These are phyloP conservation scores for Nissolia schottii DNA, from an alignment of 306 rosid genomes.

Conservation along the genomic window DNA sequence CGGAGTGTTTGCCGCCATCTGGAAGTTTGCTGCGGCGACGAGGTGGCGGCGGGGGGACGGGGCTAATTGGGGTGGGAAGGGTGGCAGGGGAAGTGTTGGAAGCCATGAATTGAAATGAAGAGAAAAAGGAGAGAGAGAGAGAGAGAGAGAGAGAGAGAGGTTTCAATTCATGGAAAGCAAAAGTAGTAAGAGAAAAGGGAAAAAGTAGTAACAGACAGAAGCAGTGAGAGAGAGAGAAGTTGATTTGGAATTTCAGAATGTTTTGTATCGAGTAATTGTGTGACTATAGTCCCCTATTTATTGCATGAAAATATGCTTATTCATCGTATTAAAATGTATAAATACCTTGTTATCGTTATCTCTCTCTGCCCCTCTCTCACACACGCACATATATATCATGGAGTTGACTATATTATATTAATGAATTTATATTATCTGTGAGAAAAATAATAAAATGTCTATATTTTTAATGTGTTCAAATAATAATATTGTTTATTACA, in stretches of 20 bases:
- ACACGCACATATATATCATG: too few species aligned
- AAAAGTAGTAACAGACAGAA: too few species aligned
- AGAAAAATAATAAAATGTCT: too few species aligned
- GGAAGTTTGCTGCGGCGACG: slow-evolving; percentile 30
- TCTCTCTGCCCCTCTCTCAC: too few species aligned
- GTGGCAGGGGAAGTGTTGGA: slow-evolving; percentile 20
- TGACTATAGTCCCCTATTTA: neutral
- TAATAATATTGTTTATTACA: too few species aligned
- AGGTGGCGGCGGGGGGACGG: neutral
- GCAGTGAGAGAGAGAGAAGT: neutral
- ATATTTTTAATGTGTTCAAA: too few species aligned
- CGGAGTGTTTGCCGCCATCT: neutral
- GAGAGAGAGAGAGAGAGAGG: neutral
- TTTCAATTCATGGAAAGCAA: neutral
- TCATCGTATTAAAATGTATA: too few species aligned
- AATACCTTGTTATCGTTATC: too few species aligned
- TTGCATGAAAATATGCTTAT: too few species aligned
- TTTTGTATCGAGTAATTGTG: slow-evolving; percentile 1
- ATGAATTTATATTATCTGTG: too few species aligned
- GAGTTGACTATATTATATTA: too few species aligned
- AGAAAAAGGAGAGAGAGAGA: neutral
- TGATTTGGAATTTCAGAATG: slow-evolving; percentile 19
- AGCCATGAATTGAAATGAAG: slow-evolving; percentile 27
- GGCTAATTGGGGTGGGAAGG: slow-evolving; percentile 6
- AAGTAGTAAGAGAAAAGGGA: slow-evolving; percentile 4